Percentiles rank a stretch among this genome's conserved stretches.
phyloP scores from a whole-genome alignment of 345 rosid genomes.

The Pistacia vera region DNA sequence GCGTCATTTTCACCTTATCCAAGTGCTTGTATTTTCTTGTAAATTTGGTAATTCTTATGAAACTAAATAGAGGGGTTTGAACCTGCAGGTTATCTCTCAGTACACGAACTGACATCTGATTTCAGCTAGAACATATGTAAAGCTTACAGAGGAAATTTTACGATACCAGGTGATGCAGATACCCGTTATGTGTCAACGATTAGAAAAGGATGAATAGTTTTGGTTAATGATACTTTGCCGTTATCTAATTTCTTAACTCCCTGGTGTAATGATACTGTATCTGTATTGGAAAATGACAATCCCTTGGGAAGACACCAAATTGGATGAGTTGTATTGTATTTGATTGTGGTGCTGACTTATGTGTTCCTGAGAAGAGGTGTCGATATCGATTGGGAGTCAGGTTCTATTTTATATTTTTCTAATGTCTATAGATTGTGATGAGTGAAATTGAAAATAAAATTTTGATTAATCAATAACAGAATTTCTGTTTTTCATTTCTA shows the following conservation, averaged over 20 bases:
- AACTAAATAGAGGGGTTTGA: not conserved
- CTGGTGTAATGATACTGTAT: too few species aligned
- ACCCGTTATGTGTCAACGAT: too few species aligned
- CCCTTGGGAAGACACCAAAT: not conserved
- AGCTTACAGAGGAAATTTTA: too few species aligned
- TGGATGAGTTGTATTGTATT: not conserved
- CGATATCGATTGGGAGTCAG: not conserved
- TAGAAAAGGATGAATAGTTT: too few species aligned
- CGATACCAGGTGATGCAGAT: too few species aligned
- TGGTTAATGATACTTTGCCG: too few species aligned
- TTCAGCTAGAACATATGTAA: not conserved
- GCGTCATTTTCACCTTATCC: not conserved
- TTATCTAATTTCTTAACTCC: too few species aligned
- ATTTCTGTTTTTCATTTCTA: not conserved
- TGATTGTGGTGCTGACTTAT: not conserved
- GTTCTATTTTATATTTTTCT: not conserved
- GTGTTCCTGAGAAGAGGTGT: not conserved
- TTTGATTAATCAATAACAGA: too few species aligned
- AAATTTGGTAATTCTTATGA: not conserved
- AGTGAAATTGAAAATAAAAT: not conserved
- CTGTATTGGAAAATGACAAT: too few species aligned
- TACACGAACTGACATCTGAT: not conserved
- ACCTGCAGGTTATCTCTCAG: conserved; percentile 35
- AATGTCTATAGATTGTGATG: not conserved
- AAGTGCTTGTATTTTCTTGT: not conserved